Percentiles rank a stretch among this genome's conserved stretches.
Evolutionary conservation across 768 basidiomycete genomes (phyloP).

Genomic region (Leccinum arenicola): DNA sequence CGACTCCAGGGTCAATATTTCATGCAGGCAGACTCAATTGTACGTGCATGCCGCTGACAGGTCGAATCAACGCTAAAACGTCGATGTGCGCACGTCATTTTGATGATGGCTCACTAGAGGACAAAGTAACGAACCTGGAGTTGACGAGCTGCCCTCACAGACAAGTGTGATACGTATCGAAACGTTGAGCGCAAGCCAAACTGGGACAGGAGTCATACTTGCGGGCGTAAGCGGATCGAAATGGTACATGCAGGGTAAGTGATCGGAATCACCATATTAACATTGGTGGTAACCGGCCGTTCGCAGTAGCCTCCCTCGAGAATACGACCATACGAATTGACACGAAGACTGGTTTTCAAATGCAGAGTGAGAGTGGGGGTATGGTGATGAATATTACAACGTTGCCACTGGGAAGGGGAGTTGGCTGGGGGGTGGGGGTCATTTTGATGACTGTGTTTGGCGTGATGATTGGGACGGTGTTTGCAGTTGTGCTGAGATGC

Average conservation of each 20-base stretch:
- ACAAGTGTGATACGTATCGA: not conserved
- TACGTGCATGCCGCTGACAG: slow-evolving; percentile 9
- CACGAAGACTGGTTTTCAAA: not conserved
- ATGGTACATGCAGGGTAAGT: slow-evolving; percentile 14
- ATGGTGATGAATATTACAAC: slow-evolving; percentile 13
- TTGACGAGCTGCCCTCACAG: not conserved
- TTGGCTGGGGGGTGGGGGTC: slow-evolving; percentile 63
- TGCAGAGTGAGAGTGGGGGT: not conserved
- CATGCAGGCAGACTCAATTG: not conserved
- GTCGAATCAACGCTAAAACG: slow-evolving; percentile 1
- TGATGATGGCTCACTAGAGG: not conserved
- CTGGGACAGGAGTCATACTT: not conserved
- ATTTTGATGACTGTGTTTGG: slow-evolving; percentile 50
- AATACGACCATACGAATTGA: not conserved
- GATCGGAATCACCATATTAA: not conserved
- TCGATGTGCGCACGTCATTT: slow-evolving; percentile 1
- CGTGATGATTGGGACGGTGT: slow-evolving; percentile 32
- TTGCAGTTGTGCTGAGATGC: slow-evolving; percentile 59
- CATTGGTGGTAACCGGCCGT: slow-evolving; percentile 5
- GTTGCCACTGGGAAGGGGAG: slow-evolving; percentile 2
- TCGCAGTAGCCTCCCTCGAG: slow-evolving; percentile 2
- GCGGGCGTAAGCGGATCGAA: slow-evolving; percentile 1
- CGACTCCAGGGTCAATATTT: slow-evolving; percentile 11
- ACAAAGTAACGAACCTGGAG: slow-evolving; percentile 2
- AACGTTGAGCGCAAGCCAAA: not conserved